A percentile compares a stretch with the other conserved stretches of the same genome.
Evolutionary conservation across 805 yeast species (phyloP).

Genomic region (Clavispora asparagi): DNA sequence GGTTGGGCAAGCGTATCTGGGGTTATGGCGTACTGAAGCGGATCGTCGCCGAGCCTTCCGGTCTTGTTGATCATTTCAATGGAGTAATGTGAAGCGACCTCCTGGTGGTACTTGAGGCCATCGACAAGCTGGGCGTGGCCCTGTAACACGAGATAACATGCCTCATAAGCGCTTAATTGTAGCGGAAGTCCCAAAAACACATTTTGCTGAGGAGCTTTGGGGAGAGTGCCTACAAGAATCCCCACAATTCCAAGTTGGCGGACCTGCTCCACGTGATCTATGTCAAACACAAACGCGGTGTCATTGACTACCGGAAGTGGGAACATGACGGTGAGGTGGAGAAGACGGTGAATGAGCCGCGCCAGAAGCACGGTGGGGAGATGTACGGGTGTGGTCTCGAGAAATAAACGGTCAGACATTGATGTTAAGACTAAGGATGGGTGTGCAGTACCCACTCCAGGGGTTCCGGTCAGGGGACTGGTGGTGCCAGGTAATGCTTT

Average conservation of each 20-base stretch:
- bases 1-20: background rate
- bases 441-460: too few relatives aligned
- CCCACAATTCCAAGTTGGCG: constrained; percentile 70
- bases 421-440: too few relatives aligned
- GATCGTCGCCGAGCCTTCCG: background rate
- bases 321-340: constrained; percentile 4
- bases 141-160: constrained; percentile 52
- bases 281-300: constrained; percentile 53
- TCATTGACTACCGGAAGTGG: constrained; percentile 15
- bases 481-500: too few relatives aligned
- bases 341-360: background rate
- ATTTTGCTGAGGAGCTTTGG: constrained; percentile 91
- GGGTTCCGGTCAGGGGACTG: too few relatives aligned
- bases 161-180: constrained; percentile 68
- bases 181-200: constrained; percentile 82
- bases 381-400: too few relatives aligned
- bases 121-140: constrained; percentile 42
- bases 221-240: constrained; percentile 73
- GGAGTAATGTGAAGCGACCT: background rate
- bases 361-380: too few relatives aligned
- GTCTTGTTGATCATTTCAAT: background rate
- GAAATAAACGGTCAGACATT: too few relatives aligned
- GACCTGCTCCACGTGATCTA: constrained; percentile 47
- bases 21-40: constrained; percentile 1
- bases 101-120: constrained; percentile 23